Percentiles rank a stretch among this genome's conserved stretches.
Conservation (phyloP, 306 rosid species). For the Gillenia trifoliata region DNA sequence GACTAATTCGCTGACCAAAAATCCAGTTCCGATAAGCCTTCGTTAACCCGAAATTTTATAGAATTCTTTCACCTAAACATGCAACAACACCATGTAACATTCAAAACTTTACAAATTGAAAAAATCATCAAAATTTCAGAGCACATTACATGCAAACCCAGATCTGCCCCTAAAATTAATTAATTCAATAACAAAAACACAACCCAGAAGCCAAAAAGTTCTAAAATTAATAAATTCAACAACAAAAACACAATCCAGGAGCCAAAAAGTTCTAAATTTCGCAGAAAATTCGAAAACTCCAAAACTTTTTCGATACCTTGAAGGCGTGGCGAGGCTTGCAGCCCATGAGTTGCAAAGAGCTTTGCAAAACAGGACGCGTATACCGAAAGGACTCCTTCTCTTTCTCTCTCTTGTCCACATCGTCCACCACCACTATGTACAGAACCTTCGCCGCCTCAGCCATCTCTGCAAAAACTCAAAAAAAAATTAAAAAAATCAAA, state of each 20-base stretch:
- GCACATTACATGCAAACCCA: conserved; percentile 21
- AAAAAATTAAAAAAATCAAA: neutral
- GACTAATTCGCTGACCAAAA: conserved; percentile 1
- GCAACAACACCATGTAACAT: conserved; percentile 7
- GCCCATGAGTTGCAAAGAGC: conserved; percentile 86
- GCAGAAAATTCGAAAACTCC: neutral
- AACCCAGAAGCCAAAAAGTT: neutral
- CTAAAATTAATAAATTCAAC: neutral
- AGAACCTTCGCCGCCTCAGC: conserved; percentile 40
- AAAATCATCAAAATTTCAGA: conserved; percentile 8
- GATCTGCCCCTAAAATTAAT: conserved; percentile 11
- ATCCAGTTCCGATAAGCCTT: neutral
- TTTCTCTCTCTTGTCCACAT: conserved; percentile 34
- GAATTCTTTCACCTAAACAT: neutral
- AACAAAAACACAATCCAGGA: neutral
- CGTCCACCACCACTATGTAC: conserved; percentile 74
- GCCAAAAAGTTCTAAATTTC: neutral
- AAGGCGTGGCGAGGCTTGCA: conserved; percentile 94
- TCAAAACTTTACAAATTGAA: neutral
- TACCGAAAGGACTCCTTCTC: conserved; percentile 66
- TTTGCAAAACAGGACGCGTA: conserved; percentile 75
- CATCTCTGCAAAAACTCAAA: conserved; percentile 25
- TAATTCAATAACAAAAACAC: neutral
- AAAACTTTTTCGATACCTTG: conserved; percentile 43
- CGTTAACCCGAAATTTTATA: neutral